Evolutionary conservation across 2,329 filamentous ascomycete species (phyloP).

Genomic region (Alternaria triticina): DNA sequence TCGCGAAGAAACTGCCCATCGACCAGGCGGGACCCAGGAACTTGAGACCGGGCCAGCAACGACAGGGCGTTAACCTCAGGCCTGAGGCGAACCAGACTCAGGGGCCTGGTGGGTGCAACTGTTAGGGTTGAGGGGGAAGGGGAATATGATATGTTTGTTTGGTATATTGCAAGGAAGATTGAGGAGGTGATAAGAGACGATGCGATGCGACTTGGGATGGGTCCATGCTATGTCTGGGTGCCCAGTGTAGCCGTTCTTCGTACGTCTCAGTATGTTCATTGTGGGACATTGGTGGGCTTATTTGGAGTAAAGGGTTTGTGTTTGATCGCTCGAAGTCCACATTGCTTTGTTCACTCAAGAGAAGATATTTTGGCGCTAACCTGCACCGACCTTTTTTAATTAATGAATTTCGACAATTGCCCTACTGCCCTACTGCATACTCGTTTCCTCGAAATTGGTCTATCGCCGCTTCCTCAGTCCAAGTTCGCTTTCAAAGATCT

Average conservation of each 20-base stretch:
- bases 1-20: conserved; percentile 95
- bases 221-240: too few relatives aligned
- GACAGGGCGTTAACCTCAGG: conserved; percentile 71
- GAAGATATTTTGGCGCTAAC: conserved; percentile 4
- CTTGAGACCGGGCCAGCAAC: conserved; percentile 66
- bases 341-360: conserved; percentile 2
- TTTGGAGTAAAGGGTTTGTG: conserved; percentile 4
- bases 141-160: conserved; percentile 15
- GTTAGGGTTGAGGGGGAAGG: conserved; percentile 51
- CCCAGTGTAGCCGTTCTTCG: background rate
- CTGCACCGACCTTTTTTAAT: conserved; percentile 9
- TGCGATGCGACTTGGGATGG: background rate
- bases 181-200: background rate
- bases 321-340: conserved; percentile 4
- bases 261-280: conserved; percentile 3
- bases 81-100: conserved; percentile 66
- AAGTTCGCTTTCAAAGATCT: too few relatives aligned
- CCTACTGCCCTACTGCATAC: too few relatives aligned
- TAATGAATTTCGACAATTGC: conserved; percentile 15
- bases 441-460: too few relatives aligned
- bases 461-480: too few relatives aligned
- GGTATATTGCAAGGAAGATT: background rate
- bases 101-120: conserved; percentile 67
- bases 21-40: conserved; percentile 95
- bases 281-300: conserved; percentile 2